phyloP scores from a whole-genome alignment of 768 basidiomycete genomes.

The Fistulinella prunicolor region DNA sequence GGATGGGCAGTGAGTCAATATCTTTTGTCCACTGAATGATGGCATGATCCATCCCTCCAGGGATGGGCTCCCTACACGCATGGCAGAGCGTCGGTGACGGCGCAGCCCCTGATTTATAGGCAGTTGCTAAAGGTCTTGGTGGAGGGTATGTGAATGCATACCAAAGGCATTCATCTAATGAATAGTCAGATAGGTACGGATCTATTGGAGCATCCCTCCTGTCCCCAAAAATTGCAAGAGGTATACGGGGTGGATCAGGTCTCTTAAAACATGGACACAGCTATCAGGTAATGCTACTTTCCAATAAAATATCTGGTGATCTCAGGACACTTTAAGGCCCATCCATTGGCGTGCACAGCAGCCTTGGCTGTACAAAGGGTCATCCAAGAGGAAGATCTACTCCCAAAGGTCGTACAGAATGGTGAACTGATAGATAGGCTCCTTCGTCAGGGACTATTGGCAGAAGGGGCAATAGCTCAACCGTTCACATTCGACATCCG shows the following conservation, averaged over 20 bases:
- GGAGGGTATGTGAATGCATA: conserved; percentile 62
- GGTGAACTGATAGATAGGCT: conserved; percentile 59
- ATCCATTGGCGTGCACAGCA: conserved; percentile 76
- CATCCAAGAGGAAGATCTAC: conserved; percentile 63
- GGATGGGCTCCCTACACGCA: conserved; percentile 83
- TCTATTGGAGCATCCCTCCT: conserved; percentile 81
- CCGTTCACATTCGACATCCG: conserved; percentile 78
- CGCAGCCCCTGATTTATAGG: conserved; percentile 78
- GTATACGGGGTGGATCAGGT: conserved; percentile 62
- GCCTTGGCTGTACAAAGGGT: conserved; percentile 79
- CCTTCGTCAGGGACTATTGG: conserved; percentile 51
- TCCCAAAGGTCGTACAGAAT: conserved; percentile 57
- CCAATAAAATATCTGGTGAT: no score
- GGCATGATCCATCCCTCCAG: conserved; percentile 33
- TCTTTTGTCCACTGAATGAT: background rate
- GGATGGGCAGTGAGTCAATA: conserved; percentile 73
- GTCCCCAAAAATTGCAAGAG: conserved; percentile 65
- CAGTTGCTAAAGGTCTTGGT: conserved; percentile 85
- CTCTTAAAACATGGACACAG: conserved; percentile 85
- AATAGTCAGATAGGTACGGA: conserved; percentile 52
- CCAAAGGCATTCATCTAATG: conserved; percentile 1
- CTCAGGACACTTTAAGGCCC: conserved; percentile 42
- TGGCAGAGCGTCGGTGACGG: conserved; percentile 85
- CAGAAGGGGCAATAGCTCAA: conserved; percentile 54
- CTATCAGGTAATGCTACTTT: conserved; percentile 53